These are phyloP conservation scores for Suillus cothurnatus DNA, from an alignment of 768 basidiomycete genomes.

Conservation along the genomic window DNA sequence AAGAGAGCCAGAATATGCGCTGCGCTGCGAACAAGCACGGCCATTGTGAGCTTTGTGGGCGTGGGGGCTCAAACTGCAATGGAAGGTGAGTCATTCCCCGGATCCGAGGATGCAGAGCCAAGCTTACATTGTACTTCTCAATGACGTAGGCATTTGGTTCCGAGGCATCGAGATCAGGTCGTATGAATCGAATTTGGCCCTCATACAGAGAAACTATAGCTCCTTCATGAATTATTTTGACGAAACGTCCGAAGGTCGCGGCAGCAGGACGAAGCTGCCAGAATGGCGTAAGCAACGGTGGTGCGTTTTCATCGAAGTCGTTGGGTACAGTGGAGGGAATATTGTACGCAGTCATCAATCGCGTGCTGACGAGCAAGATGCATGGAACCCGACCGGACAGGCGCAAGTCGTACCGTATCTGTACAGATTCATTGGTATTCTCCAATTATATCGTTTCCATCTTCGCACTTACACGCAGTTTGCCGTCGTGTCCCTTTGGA, in stretches of 20 bases:
- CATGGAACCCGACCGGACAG: conserved; percentile 27
- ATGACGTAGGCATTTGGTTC: conserved; percentile 18
- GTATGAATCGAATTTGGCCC: conserved; percentile 27
- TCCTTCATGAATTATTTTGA: conserved; percentile 29
- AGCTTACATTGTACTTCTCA: conserved; percentile 24
- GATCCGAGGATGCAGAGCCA: neutral
- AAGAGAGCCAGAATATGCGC: conserved; percentile 32
- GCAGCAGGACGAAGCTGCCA: conserved; percentile 25
- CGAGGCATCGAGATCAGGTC: conserved; percentile 25
- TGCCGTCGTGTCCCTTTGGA: conserved; percentile 28
- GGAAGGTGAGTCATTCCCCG: neutral
- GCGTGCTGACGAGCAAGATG: conserved; percentile 25
- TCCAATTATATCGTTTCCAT: neutral
- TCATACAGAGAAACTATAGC: conserved; percentile 29
- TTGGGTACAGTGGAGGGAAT: conserved; percentile 9
- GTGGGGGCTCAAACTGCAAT: conserved; percentile 22
- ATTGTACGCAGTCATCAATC: conserved; percentile 32
- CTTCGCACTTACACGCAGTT: conserved; percentile 22
- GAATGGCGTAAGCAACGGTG: conserved; percentile 12
- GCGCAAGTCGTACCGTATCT: conserved; percentile 34
- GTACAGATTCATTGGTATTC: neutral
- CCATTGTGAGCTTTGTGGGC: conserved; percentile 18
- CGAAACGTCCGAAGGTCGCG: conserved; percentile 30
- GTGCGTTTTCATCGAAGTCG: conserved; percentile 10
- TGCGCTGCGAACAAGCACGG: conserved; percentile 29